Evolutionary conservation across 768 basidiomycete genomes (phyloP), one percentile per base, ranked within the genome.

Genomic region (Podaxis sp.): DNA sequence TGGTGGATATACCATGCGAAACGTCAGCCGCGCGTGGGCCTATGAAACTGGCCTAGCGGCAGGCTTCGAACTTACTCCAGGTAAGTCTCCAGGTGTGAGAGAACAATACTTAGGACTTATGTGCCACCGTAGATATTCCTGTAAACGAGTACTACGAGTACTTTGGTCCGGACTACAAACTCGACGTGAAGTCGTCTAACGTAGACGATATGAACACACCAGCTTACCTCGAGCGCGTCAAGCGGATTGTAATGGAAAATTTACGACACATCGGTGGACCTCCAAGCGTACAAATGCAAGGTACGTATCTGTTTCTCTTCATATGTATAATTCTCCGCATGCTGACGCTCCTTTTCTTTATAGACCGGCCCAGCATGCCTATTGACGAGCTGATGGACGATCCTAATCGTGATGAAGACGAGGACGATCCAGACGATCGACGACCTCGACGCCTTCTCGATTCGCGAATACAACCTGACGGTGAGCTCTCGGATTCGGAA

Each of bases 61-160:
- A 24, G 97, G 97, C 11, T 92, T 96, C 22, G 95, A 98, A 74
- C 84, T 99, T 13, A 89, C 87, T 19, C 82, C 87, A 68, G 87
- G 96, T 95, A 77, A 75, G 66, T 36, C n/a, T 36, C 52, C 24
- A 3, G 17, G 24, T 47, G 49, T 37, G n/a, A n/a, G 7, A 24
- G 41, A 25, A 22, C 36, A 49, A 37, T 38, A 60, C 38, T 56
- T 49, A 7, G n/a, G 38, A 40, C 55, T 49, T 25, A 37, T 59
- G 17, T 64, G 24, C 29, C 8, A 33, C 8, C 55, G 57, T 36
- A 96, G 96, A 93, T 71, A 96, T 99, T 58, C 97, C 97, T 2
- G 90, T 96, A 66, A 99, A 98, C 70, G 97, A 99, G 76, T 99
- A 98, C 76, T 98, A 96, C 71, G 96, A 98, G 71, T 98, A 98